phyloP scores from a whole-genome alignment of 441 rosid species.

The Brassica balearica region DNA sequence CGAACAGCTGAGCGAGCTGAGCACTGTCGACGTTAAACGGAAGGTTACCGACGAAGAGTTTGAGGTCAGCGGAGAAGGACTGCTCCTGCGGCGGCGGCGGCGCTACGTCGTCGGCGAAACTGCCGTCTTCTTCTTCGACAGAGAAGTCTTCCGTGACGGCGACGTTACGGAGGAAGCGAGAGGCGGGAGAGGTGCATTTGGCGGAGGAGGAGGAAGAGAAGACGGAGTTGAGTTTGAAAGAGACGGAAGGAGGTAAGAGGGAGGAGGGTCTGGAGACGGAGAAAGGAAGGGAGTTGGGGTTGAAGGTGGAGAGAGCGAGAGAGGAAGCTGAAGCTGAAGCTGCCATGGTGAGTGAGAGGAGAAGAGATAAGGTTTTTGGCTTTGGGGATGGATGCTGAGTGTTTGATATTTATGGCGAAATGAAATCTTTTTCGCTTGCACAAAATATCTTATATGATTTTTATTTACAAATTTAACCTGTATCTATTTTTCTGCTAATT shows the following conservation, averaged over 20 bases:
- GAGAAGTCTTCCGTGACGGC: conserved; percentile 65
- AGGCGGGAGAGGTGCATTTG: conserved; percentile 37
- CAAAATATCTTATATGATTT: neutral
- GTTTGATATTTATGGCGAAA: neutral
- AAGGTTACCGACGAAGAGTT: conserved; percentile 88
- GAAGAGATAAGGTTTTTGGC: conserved; percentile 44
- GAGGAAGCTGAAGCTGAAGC: conserved; percentile 62
- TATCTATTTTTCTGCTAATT: neutral
- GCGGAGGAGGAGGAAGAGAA: conserved; percentile 41
- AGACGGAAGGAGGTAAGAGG: conserved; percentile 48
- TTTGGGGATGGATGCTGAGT: conserved; percentile 3
- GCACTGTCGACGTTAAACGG: conserved; percentile 81
- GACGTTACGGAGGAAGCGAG: conserved; percentile 60
- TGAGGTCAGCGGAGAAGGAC: conserved; percentile 69
- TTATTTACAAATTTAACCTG: neutral
- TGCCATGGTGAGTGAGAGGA: conserved; percentile 48
- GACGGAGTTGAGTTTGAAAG: conserved; percentile 42
- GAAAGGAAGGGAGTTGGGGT: conserved; percentile 53
- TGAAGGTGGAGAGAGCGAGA: conserved; percentile 57
- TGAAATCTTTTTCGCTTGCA: neutral
- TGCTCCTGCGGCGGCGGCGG: conserved; percentile 38
- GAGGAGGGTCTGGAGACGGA: conserved; percentile 49
- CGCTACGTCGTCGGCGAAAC: conserved; percentile 55
- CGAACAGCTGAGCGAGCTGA: conserved; percentile 82
- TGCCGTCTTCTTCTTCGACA: conserved; percentile 59